A percentile compares a stretch with the other conserved stretches of the same genome.
Conservation (phyloP, 2,329 filamentous ascomycete genomes). For the Colletotrichum gloeosporioides region DNA sequence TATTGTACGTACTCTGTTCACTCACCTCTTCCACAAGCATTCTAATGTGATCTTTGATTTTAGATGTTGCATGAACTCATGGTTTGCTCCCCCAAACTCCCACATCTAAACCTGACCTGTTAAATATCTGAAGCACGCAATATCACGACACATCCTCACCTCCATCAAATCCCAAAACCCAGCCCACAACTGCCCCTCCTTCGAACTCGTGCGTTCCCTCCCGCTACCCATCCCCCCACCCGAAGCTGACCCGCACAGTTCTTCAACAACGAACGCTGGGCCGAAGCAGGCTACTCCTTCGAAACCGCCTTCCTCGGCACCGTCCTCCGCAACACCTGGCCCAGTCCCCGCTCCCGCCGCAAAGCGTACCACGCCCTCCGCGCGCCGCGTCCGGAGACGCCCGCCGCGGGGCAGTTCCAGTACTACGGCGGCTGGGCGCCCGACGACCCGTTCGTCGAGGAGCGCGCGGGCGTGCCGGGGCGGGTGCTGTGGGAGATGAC, state of each 20-base stretch:
- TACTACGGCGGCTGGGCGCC: background rate
- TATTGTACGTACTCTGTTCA: background rate
- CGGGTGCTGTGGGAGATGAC: background rate
- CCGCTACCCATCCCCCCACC: too few relatives aligned
- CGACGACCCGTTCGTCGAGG: background rate
- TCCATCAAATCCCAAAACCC: background rate
- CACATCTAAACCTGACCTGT: background rate
- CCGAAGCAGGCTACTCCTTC: constrained; percentile 5
- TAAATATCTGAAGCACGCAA: background rate
- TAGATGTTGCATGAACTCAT: constrained; percentile 9
- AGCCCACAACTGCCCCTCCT: background rate
- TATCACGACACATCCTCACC: background rate
- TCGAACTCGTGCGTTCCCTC: background rate
- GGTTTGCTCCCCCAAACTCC: background rate
- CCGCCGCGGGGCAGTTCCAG: background rate
- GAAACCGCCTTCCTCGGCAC: background rate
- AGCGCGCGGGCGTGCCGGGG: background rate
- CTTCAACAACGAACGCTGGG: constrained; percentile 1
- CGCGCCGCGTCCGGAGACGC: background rate
- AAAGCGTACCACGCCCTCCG: background rate
- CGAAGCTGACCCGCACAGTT: background rate
- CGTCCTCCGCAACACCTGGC: background rate
- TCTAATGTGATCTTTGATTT: background rate
- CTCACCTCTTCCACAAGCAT: background rate
- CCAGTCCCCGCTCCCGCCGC: background rate